These are phyloP conservation scores for Fusarium sp. DNA, from an alignment of 2,329 filamentous ascomycete genomes.

Conservation along the genomic window DNA sequence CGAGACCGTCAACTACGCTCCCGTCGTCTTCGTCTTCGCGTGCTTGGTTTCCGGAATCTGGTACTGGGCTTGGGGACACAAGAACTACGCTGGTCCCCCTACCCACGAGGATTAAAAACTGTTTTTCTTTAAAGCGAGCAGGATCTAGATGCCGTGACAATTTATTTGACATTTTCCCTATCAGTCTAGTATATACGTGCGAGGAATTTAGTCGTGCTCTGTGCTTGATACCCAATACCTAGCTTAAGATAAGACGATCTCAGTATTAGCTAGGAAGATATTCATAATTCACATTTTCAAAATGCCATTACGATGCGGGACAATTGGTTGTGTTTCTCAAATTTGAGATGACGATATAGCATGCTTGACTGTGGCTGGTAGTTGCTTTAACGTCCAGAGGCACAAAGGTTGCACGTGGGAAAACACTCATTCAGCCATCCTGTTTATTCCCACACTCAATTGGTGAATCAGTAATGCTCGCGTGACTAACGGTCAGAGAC, in stretches of 20 bases:
- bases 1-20: constrained; percentile 76
- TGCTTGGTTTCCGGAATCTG: constrained; percentile 69
- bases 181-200: constrained; percentile 22
- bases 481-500: not conserved
- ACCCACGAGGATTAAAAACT: constrained; percentile 52
- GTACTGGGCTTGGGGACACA: constrained; percentile 77
- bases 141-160: constrained; percentile 21
- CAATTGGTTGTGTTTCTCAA: not conserved
- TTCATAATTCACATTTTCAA: constrained; percentile 22
- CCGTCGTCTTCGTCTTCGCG: constrained; percentile 77
- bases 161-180: constrained; percentile 18
- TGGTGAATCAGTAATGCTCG: not conserved
- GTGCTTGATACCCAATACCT: constrained; percentile 31
- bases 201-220: constrained; percentile 12
- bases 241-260: not conserved
- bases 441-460: not conserved
- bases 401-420: not conserved
- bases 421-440: not conserved
- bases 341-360: not conserved
- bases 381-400: not conserved
- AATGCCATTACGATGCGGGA: not conserved
- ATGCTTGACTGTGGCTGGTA: not conserved
- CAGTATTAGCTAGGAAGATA: constrained; percentile 13
- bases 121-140: not conserved
- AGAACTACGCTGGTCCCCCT: constrained; percentile 75